Percentiles rank a stretch among this genome's conserved stretches.
These are phyloP conservation scores for Pseudocercospora eumusae DNA, from an alignment of 2,329 filamentous ascomycete genomes.

Conservation along the genomic window DNA sequence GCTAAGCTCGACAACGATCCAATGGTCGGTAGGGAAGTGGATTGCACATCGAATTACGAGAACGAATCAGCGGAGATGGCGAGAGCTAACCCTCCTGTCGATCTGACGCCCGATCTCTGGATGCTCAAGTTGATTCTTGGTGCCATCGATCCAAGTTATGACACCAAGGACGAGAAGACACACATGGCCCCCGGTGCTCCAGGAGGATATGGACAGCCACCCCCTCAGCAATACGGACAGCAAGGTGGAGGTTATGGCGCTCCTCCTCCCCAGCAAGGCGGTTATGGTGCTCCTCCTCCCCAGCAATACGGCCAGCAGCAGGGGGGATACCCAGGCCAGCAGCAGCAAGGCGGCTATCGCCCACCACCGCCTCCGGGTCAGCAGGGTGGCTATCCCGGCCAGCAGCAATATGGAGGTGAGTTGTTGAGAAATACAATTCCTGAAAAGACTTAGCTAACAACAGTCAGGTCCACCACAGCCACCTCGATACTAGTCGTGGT, in stretches of 20 bases:
- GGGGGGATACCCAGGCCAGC: slow-evolving; percentile 6
- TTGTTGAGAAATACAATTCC: neutral
- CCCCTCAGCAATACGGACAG: slow-evolving; percentile 37
- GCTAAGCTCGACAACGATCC: slow-evolving; percentile 65
- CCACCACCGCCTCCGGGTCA: slow-evolving; percentile 18
- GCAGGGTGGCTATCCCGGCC: slow-evolving; percentile 23
- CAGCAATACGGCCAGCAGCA: slow-evolving; percentile 18
- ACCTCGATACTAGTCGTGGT: slow-evolving; percentile 27
- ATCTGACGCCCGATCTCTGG: slow-evolving; percentile 67
- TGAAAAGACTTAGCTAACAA: neutral
- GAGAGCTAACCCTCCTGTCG: slow-evolving; percentile 60
- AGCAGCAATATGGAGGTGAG: slow-evolving; percentile 26
- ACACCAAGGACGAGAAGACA: slow-evolving; percentile 63
- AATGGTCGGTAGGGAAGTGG: slow-evolving; percentile 61
- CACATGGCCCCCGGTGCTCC: slow-evolving; percentile 36
- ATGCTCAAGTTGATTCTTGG: slow-evolving; percentile 68
- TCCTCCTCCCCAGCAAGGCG: slow-evolving; percentile 15
- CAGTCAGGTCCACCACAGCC: slow-evolving; percentile 20
- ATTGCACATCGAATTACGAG: slow-evolving; percentile 70
- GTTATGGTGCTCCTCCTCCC: slow-evolving; percentile 13
- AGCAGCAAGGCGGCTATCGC: slow-evolving; percentile 20
- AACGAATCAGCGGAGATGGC: slow-evolving; percentile 68
- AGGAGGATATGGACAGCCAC: slow-evolving; percentile 35
- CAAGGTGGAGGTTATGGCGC: slow-evolving; percentile 27
- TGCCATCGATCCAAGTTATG: slow-evolving; percentile 66